Evolutionary conservation across 371 early-diverging fungal genomes (phyloP), one percentile per base, ranked within the genome.

Genomic region (Fennellomyces sp.): DNA sequence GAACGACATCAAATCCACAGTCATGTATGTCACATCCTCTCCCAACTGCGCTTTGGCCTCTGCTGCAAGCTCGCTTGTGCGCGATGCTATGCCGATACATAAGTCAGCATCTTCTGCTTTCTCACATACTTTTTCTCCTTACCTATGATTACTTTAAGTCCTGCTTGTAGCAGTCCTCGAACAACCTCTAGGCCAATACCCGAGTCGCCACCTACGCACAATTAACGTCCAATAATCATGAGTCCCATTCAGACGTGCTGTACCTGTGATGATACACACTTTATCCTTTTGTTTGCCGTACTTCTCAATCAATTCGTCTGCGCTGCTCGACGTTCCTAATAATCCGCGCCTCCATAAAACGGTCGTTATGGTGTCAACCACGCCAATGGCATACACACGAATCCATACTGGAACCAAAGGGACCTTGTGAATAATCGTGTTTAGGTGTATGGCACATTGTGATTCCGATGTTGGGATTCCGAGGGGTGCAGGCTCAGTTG

Each of bases 131-230:
- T 12, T 26, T 30, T 17, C 2, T 50, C 19, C 2, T 61, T 56
- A 80, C 80, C 75, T 29, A 80, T 63, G 21, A 76, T 71, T 26
- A 80, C 73, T 52, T 57, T 57, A 42, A 68, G 71, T 11, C 73
- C 75, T 30, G 69, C 69, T 25, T 29, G 12, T 25, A 75, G 42
- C 26, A 80, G 57, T 35, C 73, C 72, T 52, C 63, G 61, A 15
- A 60, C 60, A 21, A 80, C 67, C 31, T 76, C 75, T 23, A 64
- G 53, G 15, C 80, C 80, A 35, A 80, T 80, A 5, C 80, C 80
- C 12, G 73, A 64, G 36, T 80, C 80, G n/a, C 77, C 80, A 13
- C 74, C 74, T 61, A 58, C 31, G 25, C 1, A 54, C 19, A 8
- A 8, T 7, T 19, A 0, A 13, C 15, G 13, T 28, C 28, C 25